phyloP scores from a whole-genome alignment of 768 basidiomycete species.

The Boletus rubescentipes region DNA sequence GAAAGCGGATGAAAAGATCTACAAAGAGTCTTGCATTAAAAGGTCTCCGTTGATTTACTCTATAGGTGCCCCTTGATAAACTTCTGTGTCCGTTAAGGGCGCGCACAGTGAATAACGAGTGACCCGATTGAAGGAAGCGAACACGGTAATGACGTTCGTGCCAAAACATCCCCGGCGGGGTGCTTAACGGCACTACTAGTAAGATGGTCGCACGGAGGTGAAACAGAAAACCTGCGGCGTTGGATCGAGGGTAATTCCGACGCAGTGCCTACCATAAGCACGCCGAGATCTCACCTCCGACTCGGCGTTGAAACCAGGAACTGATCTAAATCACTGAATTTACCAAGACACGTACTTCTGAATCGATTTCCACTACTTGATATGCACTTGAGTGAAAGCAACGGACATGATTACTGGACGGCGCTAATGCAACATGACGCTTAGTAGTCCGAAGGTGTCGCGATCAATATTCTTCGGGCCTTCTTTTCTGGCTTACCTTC shows the following conservation, averaged over 20 bases:
- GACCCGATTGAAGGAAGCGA: slow-evolving; percentile 19
- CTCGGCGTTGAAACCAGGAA: not conserved
- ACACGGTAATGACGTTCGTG: slow-evolving; percentile 10
- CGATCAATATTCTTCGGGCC: slow-evolving; percentile 11
- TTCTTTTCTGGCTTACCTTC: slow-evolving; percentile 20
- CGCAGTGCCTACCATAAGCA: not conserved
- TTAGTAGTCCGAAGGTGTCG: slow-evolving; percentile 18
- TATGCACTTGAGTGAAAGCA: not conserved
- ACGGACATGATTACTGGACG: not conserved
- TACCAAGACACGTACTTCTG: not conserved
- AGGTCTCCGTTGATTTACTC: slow-evolving; percentile 2
- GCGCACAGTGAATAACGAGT: not conserved
- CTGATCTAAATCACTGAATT: not conserved
- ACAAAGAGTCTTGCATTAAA: slow-evolving; percentile 9
- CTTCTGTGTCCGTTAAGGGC: slow-evolving; percentile 17
- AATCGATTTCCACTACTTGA: not conserved
- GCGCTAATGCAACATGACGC: not conserved
- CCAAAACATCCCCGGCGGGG: slow-evolving; percentile 6
- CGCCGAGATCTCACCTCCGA: slow-evolving; percentile 1
- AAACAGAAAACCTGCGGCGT: slow-evolving; percentile 3
- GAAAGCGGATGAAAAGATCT: not conserved
- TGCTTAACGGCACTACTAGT: slow-evolving; percentile 15
- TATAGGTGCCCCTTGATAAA: not conserved
- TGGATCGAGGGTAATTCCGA: slow-evolving; percentile 7
- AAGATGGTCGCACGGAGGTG: slow-evolving; percentile 13